Base-by-base conservation (phyloP, 2,329 filamentous ascomycete species). In the Colletotrichum sidae region DNA sequence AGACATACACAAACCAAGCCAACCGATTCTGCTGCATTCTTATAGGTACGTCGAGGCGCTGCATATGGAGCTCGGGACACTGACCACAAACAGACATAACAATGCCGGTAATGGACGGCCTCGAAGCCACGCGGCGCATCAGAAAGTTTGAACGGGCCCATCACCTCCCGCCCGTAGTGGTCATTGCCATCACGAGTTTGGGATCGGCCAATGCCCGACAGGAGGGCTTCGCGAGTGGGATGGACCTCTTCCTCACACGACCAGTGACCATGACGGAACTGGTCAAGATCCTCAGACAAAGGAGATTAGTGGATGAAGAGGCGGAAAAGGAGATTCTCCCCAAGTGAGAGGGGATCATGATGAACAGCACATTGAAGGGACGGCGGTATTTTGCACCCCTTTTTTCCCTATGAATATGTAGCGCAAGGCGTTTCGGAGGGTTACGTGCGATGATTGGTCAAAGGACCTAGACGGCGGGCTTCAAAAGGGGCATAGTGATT, bases 101-200 rank as follows among this genome's bases (percentile, higher is more conserved):
- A 68, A 84, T 84, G 82, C 82, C 82, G 0, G 73, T 83, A 11
- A 76, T 84, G 34, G 77, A 84, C 64, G 78, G 78, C 0, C 75
- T 80, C 13, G 76, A 74, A 10, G 75, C 77, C 0, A 83, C 80
- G 10, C 72, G 75, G 11, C 73, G 74, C 55, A 82, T 83, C 17
- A 75, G 81, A 8, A 71, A 75, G 1, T 75, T 80, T 41, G 82
- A 84, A 68, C 74, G 76, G 9, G 75, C 80, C 0, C 71, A 75
- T 34, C 73, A 74, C 1, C 69, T 80, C 1, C 65, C 73, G 4
- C 78, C 79, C 3, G 79, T 78, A 1, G 77, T 76, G 0, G 77
- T 84, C 37, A 81, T 83, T 25, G 81, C 81, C 2, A 70, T 84
- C 6, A 82, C 81, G 0, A 81, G 81, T 1, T 72, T 81, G 6